phyloP scores from a whole-genome alignment of 768 basidiomycete species.

The Pleurotus platypus region DNA sequence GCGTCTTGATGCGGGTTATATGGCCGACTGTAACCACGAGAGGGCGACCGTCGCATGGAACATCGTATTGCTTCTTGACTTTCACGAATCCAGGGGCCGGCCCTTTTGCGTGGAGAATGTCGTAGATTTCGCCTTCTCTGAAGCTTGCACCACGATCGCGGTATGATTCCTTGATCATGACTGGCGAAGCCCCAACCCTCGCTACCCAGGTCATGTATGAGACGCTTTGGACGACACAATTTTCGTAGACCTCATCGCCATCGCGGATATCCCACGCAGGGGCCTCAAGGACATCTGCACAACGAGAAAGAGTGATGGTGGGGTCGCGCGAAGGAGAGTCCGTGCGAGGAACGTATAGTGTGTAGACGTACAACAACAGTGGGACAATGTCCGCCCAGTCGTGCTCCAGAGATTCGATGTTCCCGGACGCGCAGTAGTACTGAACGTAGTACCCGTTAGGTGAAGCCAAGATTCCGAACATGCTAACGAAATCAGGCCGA shows the following conservation, averaged over 20 bases:
- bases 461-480: constrained; percentile 1
- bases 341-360: constrained; percentile 1
- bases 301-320: constrained; percentile 3
- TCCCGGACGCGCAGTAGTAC: constrained; percentile 5
- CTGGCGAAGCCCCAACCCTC: neutral
- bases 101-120: neutral
- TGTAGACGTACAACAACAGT: constrained; percentile 6
- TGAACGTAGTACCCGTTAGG: neutral
- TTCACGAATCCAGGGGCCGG: neutral
- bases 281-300: neutral
- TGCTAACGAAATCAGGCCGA: constrained; percentile 5
- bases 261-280: constrained; percentile 6
- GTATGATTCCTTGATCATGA: constrained; percentile 7
- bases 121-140: constrained; percentile 6
- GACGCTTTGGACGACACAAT: constrained; percentile 6
- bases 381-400: constrained; percentile 2
- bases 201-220: constrained; percentile 6
- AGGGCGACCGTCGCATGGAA: too few relatives aligned
- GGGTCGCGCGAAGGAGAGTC: constrained; percentile 3
- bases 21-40: neutral
- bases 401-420: neutral
- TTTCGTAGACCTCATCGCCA: neutral
- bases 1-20: neutral
- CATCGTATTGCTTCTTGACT: too few relatives aligned
- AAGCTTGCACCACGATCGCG: neutral